These are phyloP conservation scores for Brasenia schreberi DNA, from an alignment of 164 flowering plant species.

Conservation along the genomic window DNA sequence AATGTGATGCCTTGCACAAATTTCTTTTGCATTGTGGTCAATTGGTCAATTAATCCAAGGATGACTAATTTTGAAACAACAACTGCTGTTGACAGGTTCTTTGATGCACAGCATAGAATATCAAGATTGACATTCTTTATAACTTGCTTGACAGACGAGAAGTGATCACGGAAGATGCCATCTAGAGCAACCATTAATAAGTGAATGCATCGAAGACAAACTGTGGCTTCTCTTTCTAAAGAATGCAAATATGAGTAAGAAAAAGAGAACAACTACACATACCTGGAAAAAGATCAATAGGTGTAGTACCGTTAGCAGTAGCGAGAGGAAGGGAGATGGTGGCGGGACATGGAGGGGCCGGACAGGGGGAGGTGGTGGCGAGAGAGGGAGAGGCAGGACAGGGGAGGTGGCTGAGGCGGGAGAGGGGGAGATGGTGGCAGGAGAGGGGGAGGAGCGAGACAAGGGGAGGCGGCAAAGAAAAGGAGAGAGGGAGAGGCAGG, in stretches of 20 bases:
- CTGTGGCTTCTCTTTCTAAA: no score
- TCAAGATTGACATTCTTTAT: conserved; percentile 48
- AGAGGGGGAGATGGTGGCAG: no score
- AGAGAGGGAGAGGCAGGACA: no score
- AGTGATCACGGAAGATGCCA: no score
- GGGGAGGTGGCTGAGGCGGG: no score
- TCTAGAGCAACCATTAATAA: no score
- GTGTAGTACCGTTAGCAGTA: conserved; percentile 31
- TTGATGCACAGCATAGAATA: conserved; percentile 60
- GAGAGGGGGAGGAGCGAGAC: no score
- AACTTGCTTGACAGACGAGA: conserved; percentile 25
- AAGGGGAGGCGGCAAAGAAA: no score
- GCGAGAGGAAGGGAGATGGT: conserved; percentile 1
- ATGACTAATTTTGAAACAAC: conserved; percentile 63
- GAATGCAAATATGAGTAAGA: conserved; percentile 59
- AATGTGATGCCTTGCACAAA: conserved; percentile 35
- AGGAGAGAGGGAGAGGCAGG: no score
- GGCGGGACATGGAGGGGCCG: no score
- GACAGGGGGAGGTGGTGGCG: no score
- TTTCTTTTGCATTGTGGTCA: conserved; percentile 11
- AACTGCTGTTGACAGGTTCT: conserved; percentile 34
- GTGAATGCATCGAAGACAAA: no score
- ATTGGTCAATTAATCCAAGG: conserved; percentile 47
- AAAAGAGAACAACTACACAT: conserved; percentile 1
- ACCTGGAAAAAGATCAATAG: conserved; percentile 25